Evolutionary conservation across 495 filamentous ascomycete genomes (phyloP).

Genomic region (Penicillium cosmopolitanum): DNA sequence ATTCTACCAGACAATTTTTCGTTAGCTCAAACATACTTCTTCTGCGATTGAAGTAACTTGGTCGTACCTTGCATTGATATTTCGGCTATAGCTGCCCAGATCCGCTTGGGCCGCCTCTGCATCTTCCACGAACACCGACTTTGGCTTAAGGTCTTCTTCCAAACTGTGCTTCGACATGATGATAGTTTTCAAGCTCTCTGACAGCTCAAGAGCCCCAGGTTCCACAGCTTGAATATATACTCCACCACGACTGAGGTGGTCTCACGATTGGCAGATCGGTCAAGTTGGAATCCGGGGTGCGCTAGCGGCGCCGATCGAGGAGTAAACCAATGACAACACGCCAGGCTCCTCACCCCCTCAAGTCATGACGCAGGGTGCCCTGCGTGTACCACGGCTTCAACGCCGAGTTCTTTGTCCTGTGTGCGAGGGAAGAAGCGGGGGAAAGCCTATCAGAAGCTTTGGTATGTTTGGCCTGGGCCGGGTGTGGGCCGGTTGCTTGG

Average conservation of each 20-base stretch:
- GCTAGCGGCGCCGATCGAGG: slow-evolving; percentile 14
- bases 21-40: not conserved
- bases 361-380: slow-evolving; percentile 11
- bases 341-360: not conserved
- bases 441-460: slow-evolving; percentile 2
- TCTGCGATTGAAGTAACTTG: not conserved
- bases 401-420: slow-evolving; percentile 7
- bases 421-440: slow-evolving; percentile 8
- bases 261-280: slow-evolving; percentile 11
- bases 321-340: slow-evolving; percentile 5
- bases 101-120: slow-evolving; percentile 15
- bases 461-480: slow-evolving; percentile 5
- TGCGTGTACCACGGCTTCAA: slow-evolving; percentile 13
- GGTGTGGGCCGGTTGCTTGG: not conserved
- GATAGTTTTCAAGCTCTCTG: slow-evolving; percentile 1
- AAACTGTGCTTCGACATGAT: slow-evolving; percentile 20
- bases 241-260: slow-evolving; percentile 3
- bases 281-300: slow-evolving; percentile 21
- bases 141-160: slow-evolving; percentile 19
- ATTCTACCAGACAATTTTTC: slow-evolving; percentile 41
- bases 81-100: slow-evolving; percentile 18
- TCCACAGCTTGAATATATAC: slow-evolving; percentile 12
- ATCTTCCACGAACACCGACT: slow-evolving; percentile 19
- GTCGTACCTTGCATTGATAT: slow-evolving; percentile 19
- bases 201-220: slow-evolving; percentile 2